Base-by-base conservation (phyloP, 2,329 filamentous ascomycete genomes). In the Albophoma yamanashiensis region DNA sequence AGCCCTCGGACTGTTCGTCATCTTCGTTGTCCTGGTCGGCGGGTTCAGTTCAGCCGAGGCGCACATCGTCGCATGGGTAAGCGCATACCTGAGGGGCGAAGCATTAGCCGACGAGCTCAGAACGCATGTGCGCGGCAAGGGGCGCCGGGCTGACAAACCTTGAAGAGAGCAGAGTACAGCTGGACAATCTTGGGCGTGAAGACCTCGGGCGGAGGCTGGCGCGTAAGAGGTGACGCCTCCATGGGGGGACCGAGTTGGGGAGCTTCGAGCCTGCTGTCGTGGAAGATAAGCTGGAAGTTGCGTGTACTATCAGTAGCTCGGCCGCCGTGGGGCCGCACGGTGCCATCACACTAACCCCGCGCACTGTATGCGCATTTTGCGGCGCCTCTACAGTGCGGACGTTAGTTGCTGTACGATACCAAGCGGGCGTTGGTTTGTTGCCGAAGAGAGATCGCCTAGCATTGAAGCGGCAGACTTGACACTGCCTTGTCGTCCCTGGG, bases 161-260 rank as follows among this genome's bases (percentile, higher is more conserved):
- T 85, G 79, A 97, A 93, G 25, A 97, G 79, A 65, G 84, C 82
- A 69, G 92, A 85, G 75, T 99, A 99, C 58, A 97, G 85, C 73
- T 89, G 83, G 62, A 96, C 89, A 66, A 99, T 90, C 78, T 99
- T 99, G 59, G 90, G 93, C 75, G 95, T 89, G 73, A 99, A 97
- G 47, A 88, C 85, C 74, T 95, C 89, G 59, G 93, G 94, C 69
- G 91, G 85, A 75, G 86, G 85, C 81, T 97, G 92, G 76, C 95
- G 92, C 60, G 92, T 96, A 71, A 99, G 84, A 64, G 94, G 94
- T 72, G 93, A 97, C 68, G 87, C 83, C 79, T 96, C 91, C 91
- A 95, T 95, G 64, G 56, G 43, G 20, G 59, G 12, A 39, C 42
- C 25, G 50, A 31, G 47, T 7, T 55, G 39, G 20, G 31, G 15